Base-by-base conservation (phyloP, 495 filamentous ascomycete species). In the Thermochaetoides thermophila region DNA sequence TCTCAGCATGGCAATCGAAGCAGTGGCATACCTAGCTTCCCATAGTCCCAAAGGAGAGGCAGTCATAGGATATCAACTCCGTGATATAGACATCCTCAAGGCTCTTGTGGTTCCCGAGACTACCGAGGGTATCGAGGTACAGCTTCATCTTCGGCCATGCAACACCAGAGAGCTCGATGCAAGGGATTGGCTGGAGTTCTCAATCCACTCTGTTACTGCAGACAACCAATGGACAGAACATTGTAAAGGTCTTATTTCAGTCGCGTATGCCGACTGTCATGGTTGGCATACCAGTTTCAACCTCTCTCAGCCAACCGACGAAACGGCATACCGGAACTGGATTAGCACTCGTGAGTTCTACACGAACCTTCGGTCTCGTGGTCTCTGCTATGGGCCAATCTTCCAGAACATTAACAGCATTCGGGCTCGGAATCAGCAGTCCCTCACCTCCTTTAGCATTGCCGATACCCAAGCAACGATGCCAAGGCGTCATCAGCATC, bases 1-100 rank as follows among this genome's bases (percentile, higher is more conserved):
- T 35, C 42, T 73, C 18, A 53, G 61, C 3, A 71, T 71, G 55
- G 71, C 67, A 1, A 30, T 75, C 0, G 76, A 82, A 37, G 62
- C 70, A 0, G 46, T 56, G 23, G 36, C 12, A 3, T 35, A 49
- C 48, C 3, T 32, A 8, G 27, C 45, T 18, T 28, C 35, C 5
- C 20, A 33, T 17, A 15, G 38, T 12, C 12, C 22, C 0, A 23
- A 27, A 0, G 34, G 27, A 4, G 29, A 28, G 18, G 17, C 18
- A 4, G 30, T 45, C 6, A 8, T 13, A 2, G 40, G 54, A 7
- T 60, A 43, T 28, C 51, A 53, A 8, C 46, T 68, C 14, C 55
- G 60, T 1, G 56, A 68, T 15, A 45, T 68, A 3, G 50, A 53
- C 27, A 57, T 60, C 5, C 46, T 50, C 26, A 41, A 55, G 13